A percentile compares a stretch with the other conserved stretches of the same genome.
Conservation (phyloP, 805 yeast genomes). For the Wickerhamomyces rabaulensis region DNA sequence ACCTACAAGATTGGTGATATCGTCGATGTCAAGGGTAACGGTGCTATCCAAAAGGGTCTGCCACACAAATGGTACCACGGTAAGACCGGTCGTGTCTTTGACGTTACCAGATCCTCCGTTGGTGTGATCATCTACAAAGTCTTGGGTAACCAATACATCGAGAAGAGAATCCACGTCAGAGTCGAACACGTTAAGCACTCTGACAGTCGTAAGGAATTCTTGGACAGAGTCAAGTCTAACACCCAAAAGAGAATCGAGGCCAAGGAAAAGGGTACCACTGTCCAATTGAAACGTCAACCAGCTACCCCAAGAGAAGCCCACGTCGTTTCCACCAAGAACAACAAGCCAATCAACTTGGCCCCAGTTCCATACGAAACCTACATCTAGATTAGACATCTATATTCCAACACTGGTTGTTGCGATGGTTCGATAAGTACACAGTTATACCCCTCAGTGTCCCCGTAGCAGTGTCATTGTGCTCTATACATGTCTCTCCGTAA, state of each 20-base stretch:
- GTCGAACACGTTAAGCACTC: constrained; percentile 98
- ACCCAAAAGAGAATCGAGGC: constrained; percentile 89
- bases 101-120: constrained; percentile 95
- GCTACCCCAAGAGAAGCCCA: constrained; percentile 90
- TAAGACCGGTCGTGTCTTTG: constrained; percentile 96
- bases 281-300: constrained; percentile 94
- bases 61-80: constrained; percentile 99
- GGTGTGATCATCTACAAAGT: constrained; percentile 96
- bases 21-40: constrained; percentile 97
- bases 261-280: constrained; percentile 84
- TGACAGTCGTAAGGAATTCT: constrained; percentile 96
- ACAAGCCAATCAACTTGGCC: constrained; percentile 89
- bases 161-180: constrained; percentile 96
- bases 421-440: background rate
- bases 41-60: constrained; percentile 98
- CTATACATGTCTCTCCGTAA: too few relatives aligned
- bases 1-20: constrained; percentile 97
- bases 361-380: constrained; percentile 99
- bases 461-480: too few relatives aligned
- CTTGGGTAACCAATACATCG: constrained; percentile 95
- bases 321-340: constrained; percentile 70
- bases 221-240: constrained; percentile 93
- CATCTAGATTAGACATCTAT: constrained; percentile 47
- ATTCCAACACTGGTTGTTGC: background rate
- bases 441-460: too few relatives aligned